Evolutionary conservation across 345 rosid genomes (phyloP), one percentile per base, ranked within the genome.

Genomic region (Durio zibethinus): DNA sequence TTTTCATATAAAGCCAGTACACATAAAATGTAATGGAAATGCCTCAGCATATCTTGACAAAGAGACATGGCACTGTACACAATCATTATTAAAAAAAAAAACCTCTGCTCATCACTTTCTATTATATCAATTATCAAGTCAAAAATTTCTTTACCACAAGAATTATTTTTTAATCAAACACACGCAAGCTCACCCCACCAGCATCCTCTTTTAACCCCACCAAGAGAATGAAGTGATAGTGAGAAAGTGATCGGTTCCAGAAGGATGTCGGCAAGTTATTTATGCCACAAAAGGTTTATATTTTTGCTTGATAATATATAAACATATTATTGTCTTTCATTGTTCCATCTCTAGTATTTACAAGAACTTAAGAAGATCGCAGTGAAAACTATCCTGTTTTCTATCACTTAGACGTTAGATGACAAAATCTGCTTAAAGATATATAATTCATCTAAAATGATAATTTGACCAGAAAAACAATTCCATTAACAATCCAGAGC

Each of bases 111-210:
- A 29, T 47, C 56, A 74, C 72, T 62, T 62, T 63, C 43, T 73
- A 47, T 31, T 47, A 10, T 42, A 73, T 52, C 64, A 72, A 78
- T 59, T 72, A 73, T 67, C 57, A 72, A 71, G 72, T 65, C 40
- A 66, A 50, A 56, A 77, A 70, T 77, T 71, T 73, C 78, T 68
- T 33, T 69, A 48, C 43, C 38, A 27, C 1, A n/a, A 72, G 8
- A 65, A 65, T 11, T 9, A 16, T n/a, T 10, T 33, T 48, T 50
- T 7, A 48, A 25, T 7, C 15, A 45, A 14, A 40, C 63, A 2
- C 76, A 61, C n/a, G n/a, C n/a, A 61, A 61, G 59, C 59, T 52
- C 64, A 72, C 29, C 64, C 40, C 61, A 48, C 61, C 62, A 18
- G 43, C 21, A 36, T 14, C 29, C 43, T 18, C 5, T 33, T n/a